Evolutionary conservation across 2,329 filamentous ascomycete genomes (phyloP), one percentile per base, ranked within the genome.

Genomic region (Dryadomyces quercivorus): DNA sequence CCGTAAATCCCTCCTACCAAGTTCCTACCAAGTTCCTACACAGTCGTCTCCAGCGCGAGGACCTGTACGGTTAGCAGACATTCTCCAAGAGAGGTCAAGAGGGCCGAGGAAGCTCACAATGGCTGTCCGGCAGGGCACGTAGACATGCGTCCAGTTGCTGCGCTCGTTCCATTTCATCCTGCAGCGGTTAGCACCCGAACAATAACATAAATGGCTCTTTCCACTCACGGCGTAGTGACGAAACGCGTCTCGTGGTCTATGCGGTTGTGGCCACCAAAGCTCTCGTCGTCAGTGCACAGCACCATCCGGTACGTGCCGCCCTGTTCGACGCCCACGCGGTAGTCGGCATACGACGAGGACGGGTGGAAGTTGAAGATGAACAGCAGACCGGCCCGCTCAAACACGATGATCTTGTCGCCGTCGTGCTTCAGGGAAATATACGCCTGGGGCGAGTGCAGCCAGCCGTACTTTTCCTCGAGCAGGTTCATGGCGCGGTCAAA

Each of bases 321-420:
- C 20, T 81, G 75, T 52, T 97, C 89, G 43, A 98, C 77, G 18
- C 93, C 93, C 49, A 98, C 85, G 42, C 92, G 82, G 68, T 96
- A 98, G 70, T 97, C 93, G 12, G 85, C 84, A 70, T 86, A 98
- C 69, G 89, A 95, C 61, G 85, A 72, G 31, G 80, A 81, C 0
- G 88, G 83, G 66, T 97, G 84, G 76, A 97, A 96, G 72, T 98
- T 98, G 78, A 98, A 97, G 62, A 96, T 78, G 75, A 91, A 98
- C 12, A 98, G 75, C 56, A 95, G 72, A 0, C 91, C 91, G 1
- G 83, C 93, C 36, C 93, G 82, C 74, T 98, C 93, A 67, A 96
- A 98, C 3, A 95, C 91, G 60, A 98, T 82, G 46, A 97, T 84
- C 73, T 97, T 98, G 72, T 98, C 93, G 20, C 70, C 75, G 65